Percentiles rank a stretch among this genome's conserved stretches.
These are phyloP conservation scores for Penicillium sp. DNA, from an alignment of 2,329 filamentous ascomycete species.

Conservation along the genomic window DNA sequence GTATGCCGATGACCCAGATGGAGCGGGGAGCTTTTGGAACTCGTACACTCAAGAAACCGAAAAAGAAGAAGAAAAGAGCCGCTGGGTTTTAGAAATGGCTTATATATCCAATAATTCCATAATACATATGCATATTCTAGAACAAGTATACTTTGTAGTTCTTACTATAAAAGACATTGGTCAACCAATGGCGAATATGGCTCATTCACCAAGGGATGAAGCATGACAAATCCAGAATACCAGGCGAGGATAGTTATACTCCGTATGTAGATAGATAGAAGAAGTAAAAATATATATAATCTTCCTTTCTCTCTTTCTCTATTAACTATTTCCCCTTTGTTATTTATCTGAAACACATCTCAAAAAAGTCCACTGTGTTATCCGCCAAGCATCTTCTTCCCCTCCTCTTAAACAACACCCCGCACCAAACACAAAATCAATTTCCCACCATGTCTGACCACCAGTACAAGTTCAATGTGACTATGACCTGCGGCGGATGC, in stretches of 20 bases:
- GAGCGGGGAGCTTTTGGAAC: constrained; percentile 42
- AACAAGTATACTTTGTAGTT: too few species aligned
- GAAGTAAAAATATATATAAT: neutral
- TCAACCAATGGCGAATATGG: constrained; percentile 19
- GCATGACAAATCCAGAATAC: constrained; percentile 8
- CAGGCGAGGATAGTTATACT: neutral
- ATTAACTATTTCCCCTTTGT: neutral
- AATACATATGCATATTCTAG: neutral
- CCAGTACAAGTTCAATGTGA: constrained; percentile 92
- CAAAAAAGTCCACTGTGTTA: neutral
- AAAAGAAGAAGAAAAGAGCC: constrained; percentile 42
- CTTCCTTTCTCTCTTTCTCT: neutral
- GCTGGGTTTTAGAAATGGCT: constrained; percentile 38
- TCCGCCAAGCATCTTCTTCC: constrained; percentile 1
- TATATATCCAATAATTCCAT: neutral
- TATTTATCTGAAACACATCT: neutral
- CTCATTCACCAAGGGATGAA: constrained; percentile 15
- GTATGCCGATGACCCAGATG: constrained; percentile 41
- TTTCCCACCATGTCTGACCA: constrained; percentile 67
- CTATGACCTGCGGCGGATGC: constrained; percentile 95
- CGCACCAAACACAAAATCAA: constrained; percentile 4
- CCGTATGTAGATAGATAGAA: neutral
- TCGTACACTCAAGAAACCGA: constrained; percentile 34
- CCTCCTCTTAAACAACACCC: neutral
- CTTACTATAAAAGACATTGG: neutral